A percentile compares a stretch with the other conserved stretches of the same genome.
Evolutionary conservation across 768 basidiomycete genomes (phyloP).

Genomic region (Pulveroboletus sp.): DNA sequence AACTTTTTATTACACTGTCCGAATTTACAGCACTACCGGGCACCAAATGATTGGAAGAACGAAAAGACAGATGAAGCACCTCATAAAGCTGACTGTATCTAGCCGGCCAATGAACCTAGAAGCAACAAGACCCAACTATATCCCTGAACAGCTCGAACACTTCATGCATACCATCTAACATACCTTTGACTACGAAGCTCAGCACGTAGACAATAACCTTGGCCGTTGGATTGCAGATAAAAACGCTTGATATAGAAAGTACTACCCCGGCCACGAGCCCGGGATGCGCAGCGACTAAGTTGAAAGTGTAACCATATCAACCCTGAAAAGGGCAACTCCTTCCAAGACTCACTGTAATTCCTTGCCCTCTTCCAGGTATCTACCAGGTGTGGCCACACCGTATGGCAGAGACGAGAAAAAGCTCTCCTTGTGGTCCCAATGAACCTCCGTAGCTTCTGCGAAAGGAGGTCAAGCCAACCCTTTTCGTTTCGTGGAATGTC

Average conservation of each 20-base stretch:
- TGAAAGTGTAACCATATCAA: neutral
- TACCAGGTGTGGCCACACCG: neutral
- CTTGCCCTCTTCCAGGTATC: neutral
- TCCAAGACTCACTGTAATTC: conserved; percentile 1
- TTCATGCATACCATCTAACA: conserved; percentile 5
- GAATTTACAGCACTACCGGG: neutral
- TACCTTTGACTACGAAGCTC: neutral
- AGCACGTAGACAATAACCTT: rapidly evolving
- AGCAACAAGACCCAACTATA: neutral
- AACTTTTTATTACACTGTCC: too few species aligned
- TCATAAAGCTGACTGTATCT: neutral
- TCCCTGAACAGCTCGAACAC: neutral
- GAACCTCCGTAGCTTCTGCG: rapidly evolving
- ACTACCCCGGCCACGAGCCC: rapidly evolving
- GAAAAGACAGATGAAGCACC: conserved; percentile 4
- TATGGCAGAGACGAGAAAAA: neutral
- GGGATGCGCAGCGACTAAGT: neutral
- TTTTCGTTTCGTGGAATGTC: neutral
- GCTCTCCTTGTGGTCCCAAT: rapidly evolving
- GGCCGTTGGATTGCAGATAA: neutral
- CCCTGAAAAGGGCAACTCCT: neutral
- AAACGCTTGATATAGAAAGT: neutral
- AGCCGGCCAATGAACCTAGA: conserved; percentile 6
- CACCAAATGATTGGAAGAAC: conserved; percentile 6
- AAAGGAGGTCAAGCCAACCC: neutral